phyloP scores from a whole-genome alignment of 345 rosid genomes.

The Raphanus sativus region DNA sequence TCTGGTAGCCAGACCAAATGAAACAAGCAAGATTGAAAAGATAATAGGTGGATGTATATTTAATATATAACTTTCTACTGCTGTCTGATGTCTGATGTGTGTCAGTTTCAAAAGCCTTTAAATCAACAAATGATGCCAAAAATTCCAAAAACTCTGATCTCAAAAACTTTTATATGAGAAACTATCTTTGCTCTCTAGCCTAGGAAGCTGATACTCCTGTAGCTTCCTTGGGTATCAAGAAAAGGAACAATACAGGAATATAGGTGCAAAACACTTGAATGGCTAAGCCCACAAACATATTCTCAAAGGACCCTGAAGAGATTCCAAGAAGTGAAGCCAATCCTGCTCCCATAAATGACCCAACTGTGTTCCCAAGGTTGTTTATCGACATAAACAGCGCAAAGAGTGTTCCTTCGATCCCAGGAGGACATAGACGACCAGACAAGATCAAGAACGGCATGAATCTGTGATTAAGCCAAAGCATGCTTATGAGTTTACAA shows the following conservation, averaged over 20 bases:
- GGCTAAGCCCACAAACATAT: conserved; percentile 62
- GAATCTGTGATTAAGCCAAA: conserved; percentile 51
- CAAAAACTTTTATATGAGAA: background rate
- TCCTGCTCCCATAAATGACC: conserved; percentile 89
- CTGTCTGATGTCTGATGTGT: background rate
- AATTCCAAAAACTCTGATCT: background rate
- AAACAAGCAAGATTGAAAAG: background rate
- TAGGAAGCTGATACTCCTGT: conserved; percentile 72
- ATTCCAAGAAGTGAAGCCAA: conserved; percentile 76
- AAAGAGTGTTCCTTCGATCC: conserved; percentile 92
- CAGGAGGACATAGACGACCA: conserved; percentile 94
- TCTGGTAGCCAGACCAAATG: background rate
- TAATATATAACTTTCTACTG: background rate
- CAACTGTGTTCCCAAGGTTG: conserved; percentile 82
- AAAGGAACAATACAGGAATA: conserved; percentile 69
- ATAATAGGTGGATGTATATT: background rate
- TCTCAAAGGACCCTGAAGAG: conserved; percentile 84
- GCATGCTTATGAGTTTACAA: background rate
- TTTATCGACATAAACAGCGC: conserved; percentile 96
- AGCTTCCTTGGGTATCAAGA: conserved; percentile 87
- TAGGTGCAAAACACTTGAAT: conserved; percentile 77
- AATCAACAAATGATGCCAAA: background rate
- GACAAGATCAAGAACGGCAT: conserved; percentile 97
- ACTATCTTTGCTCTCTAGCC: background rate
- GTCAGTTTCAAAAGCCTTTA: background rate